These are phyloP conservation scores for Colletotrichum sublineola DNA, from an alignment of 2,329 filamentous ascomycete genomes.

Conservation along the genomic window DNA sequence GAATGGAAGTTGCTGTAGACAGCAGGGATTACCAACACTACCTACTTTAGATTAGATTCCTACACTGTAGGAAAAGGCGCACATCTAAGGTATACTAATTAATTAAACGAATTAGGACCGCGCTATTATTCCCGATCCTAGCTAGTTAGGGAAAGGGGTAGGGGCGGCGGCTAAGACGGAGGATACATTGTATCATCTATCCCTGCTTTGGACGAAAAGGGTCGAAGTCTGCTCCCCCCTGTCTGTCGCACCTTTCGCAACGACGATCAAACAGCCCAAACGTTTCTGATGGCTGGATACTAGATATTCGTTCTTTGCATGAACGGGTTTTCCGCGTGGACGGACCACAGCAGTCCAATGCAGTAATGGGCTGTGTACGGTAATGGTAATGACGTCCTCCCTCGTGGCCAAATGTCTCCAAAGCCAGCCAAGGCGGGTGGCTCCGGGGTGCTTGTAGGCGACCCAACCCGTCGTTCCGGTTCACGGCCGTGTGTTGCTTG, in stretches of 20 bases:
- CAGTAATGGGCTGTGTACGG: background rate
- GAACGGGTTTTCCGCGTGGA: background rate
- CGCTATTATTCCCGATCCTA: background rate
- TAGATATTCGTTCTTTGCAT: conserved; percentile 15
- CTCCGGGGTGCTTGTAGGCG: too few species aligned
- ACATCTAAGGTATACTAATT: background rate
- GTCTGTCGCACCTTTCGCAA: conserved; percentile 33
- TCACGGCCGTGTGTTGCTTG: background rate
- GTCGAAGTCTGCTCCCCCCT: background rate
- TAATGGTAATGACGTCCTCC: too few species aligned
- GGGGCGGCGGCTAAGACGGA: conserved; percentile 9
- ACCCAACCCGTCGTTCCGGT: background rate
- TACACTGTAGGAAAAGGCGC: too few species aligned
- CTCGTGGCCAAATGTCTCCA: background rate
- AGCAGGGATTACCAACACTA: background rate
- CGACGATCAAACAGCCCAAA: conserved; percentile 40
- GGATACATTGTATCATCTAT: conserved; percentile 32
- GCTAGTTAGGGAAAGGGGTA: too few species aligned
- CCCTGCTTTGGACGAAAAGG: conserved; percentile 38
- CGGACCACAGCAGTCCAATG: background rate
- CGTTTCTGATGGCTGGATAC: conserved; percentile 38
- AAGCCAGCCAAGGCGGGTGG: too few species aligned
- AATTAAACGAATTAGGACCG: background rate
- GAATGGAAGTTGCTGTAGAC: background rate
- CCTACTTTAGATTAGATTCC: too few species aligned